These are phyloP conservation scores for Alternaria burnsii DNA, from an alignment of 2,329 filamentous ascomycete species.

Conservation along the genomic window DNA sequence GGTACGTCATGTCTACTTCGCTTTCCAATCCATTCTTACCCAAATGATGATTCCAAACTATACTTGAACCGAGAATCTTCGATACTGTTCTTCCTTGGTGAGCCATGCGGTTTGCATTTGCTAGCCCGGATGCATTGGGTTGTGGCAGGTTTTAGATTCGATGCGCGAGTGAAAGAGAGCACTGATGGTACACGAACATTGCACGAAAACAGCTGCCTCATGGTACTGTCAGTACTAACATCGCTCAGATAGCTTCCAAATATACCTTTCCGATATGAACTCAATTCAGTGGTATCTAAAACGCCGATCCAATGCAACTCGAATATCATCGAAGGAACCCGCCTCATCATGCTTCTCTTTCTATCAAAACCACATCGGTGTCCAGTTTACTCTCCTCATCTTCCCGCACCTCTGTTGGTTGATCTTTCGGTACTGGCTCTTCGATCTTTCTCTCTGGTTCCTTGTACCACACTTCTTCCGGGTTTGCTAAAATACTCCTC, in stretches of 20 bases:
- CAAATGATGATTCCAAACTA: conserved; percentile 22
- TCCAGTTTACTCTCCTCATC: neutral
- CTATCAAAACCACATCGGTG: neutral
- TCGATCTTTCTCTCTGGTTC: conserved; percentile 14
- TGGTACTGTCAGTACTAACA: neutral
- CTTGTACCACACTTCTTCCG: conserved; percentile 19
- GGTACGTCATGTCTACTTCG: conserved; percentile 2
- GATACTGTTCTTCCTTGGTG: neutral
- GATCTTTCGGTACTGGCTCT: neutral
- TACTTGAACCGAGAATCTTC: conserved; percentile 25
- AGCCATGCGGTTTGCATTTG: conserved; percentile 18
- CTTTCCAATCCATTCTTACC: neutral
- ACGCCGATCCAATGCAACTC: neutral
- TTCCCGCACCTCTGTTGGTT: neutral
- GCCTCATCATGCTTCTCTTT: neutral
- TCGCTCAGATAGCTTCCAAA: neutral
- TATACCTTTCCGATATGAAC: neutral
- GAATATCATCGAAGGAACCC: neutral
- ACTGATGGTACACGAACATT: conserved; percentile 14
- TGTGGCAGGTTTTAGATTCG: conserved; percentile 7
- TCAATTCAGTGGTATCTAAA: neutral
- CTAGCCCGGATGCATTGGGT: conserved; percentile 16
- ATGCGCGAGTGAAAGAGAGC: conserved; percentile 29
- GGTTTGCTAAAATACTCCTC: conserved; percentile 13
- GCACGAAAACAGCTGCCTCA: neutral